phyloP scores from a whole-genome alignment of 116 monocot species.

The Iris pallida region DNA sequence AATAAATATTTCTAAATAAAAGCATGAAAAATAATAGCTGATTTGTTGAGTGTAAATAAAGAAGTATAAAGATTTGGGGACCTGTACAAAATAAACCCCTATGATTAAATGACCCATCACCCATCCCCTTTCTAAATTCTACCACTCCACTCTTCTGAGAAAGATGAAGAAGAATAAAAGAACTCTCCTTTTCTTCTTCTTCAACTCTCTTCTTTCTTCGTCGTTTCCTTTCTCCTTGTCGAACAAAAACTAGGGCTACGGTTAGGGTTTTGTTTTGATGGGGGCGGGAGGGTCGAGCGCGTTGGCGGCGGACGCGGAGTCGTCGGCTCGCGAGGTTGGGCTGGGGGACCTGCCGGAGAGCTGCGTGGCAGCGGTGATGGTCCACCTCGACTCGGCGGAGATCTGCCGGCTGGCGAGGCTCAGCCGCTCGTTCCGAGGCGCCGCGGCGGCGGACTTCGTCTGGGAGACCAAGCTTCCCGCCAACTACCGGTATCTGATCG shows the following conservation, averaged over 20 bases:
- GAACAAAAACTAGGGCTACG: not conserved
- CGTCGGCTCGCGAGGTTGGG: constrained; percentile 5
- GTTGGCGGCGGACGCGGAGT: constrained; percentile 4
- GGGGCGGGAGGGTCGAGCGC: constrained; percentile 22
- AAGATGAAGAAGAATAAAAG: too few species aligned
- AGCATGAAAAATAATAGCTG: too few species aligned
- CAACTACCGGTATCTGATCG: constrained; percentile 39
- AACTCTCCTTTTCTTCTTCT: too few species aligned
- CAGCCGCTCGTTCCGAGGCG: constrained; percentile 33
- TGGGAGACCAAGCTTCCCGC: constrained; percentile 52
- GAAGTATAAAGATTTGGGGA: too few species aligned
- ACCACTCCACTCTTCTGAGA: too few species aligned
- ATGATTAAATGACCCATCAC: too few species aligned
- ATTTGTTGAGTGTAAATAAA: too few species aligned
- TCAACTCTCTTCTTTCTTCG: not conserved
- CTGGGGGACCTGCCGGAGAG: constrained; percentile 56
- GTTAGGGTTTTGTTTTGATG: constrained; percentile 13
- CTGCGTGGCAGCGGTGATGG: constrained; percentile 54
- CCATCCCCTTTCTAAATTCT: too few species aligned
- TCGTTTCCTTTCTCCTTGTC: not conserved
- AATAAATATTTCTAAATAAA: too few species aligned
- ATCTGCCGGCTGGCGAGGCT: constrained; percentile 46
- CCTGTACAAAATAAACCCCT: too few species aligned
- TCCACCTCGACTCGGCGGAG: constrained; percentile 46
- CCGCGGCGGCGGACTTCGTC: constrained; percentile 34